Base-by-base conservation (phyloP, 345 rosid species). In the Adansonia digitata region DNA sequence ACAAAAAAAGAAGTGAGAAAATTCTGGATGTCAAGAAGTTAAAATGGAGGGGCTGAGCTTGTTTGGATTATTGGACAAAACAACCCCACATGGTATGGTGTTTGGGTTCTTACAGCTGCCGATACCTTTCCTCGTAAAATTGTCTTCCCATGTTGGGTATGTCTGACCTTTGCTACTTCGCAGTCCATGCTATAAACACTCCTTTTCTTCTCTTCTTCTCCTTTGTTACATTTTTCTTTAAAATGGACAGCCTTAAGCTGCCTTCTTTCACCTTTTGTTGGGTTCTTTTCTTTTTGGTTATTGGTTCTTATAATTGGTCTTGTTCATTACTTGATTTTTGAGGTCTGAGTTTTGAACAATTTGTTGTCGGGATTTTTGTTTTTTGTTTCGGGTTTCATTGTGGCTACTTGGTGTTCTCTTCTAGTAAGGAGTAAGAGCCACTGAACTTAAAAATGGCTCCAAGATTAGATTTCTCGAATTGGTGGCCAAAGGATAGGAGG, bases 401-500 rank as follows among this genome's bases (percentile, higher is more conserved):
- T n/a, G n/a, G n/a, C n/a, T n/a, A n/a, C n/a, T 72, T 61, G 60
- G 52, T 52, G 69, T 40, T 60, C 46, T 46, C 49, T 35, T 46
- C 20, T 13, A 53, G 60, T 24, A 52, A 73, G n/a, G 34, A 73
- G 18, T 11, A 56, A 56, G 34, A 11, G 14, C 39, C 39, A 31
- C 46, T 17, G 20, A 35, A 5, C 72, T 12, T 24, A 12, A 74
- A 64, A 72, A 93, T 93, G 97, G 89, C 90, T 81, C 88, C 92
- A 42, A 81, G 90, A 65, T 78, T 86, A 77, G 85, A 91, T 82
- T 93, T 91, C 81, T 84, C 90, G 15, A 85, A 82, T 27, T 87
- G 90, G 91, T 85, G 94, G 96, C 79, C 85, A 18, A 89, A 90
- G 59, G 87, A 87, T 5, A 78, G 82, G 57, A 85, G 86, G 83